Percentiles rank a stretch among this genome's conserved stretches.
Conservation (phyloP, 805 yeast species). For the Candida patagonica region DNA sequence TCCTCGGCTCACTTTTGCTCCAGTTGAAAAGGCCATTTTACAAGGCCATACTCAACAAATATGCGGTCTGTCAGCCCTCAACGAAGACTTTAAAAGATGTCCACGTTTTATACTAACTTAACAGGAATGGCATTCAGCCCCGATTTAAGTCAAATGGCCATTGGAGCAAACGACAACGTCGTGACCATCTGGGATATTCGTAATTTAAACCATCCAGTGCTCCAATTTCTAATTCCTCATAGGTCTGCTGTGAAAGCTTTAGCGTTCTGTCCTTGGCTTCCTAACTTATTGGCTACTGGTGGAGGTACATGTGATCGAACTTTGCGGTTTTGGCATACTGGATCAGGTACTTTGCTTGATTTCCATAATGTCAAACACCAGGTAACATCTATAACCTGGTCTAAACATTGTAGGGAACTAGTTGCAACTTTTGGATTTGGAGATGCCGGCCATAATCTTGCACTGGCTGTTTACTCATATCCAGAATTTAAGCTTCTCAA, state of each 20-base stretch:
- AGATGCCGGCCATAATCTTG: constrained; percentile 38
- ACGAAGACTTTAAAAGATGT: not conserved
- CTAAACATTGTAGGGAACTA: constrained; percentile 49
- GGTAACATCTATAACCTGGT: constrained; percentile 75
- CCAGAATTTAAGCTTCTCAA: constrained; percentile 48
- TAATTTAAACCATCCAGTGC: constrained; percentile 32
- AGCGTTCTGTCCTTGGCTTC: constrained; percentile 87
- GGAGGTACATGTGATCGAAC: constrained; percentile 78
- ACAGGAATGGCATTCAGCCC: constrained; percentile 51
- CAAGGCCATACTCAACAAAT: constrained; percentile 49
- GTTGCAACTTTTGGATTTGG: constrained; percentile 81
- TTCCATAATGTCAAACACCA: constrained; percentile 57
- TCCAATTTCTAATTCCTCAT: constrained; percentile 44
- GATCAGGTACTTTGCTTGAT: constrained; percentile 60
- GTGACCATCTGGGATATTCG: constrained; percentile 69
- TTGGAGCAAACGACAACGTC: constrained; percentile 79
- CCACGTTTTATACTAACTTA: not conserved
- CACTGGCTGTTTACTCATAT: constrained; percentile 56
- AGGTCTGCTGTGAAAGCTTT: constrained; percentile 85
- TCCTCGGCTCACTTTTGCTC: constrained; percentile 28
- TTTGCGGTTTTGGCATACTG: constrained; percentile 82
- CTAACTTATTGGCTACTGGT: constrained; percentile 74
- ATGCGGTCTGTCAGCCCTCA: constrained; percentile 36
- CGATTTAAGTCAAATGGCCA: constrained; percentile 49
- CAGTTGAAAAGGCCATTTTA: constrained; percentile 23